A percentile compares a stretch with the other conserved stretches of the same genome.
These are phyloP conservation scores for Leptosphaerulina australis DNA, from an alignment of 2,329 filamentous ascomycete genomes.

Conservation along the genomic window DNA sequence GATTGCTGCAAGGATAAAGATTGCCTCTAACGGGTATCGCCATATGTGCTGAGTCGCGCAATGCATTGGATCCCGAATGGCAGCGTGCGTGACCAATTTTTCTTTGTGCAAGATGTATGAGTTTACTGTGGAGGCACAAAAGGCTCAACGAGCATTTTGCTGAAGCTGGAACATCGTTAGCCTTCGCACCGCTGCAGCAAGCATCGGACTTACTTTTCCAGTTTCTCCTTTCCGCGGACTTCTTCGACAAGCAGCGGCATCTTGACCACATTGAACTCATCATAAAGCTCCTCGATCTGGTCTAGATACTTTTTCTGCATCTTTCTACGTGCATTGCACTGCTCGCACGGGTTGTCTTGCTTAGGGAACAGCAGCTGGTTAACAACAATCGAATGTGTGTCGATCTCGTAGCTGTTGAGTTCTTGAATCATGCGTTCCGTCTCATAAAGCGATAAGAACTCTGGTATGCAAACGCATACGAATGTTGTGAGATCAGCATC, in stretches of 20 bases:
- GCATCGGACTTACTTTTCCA: constrained; percentile 67
- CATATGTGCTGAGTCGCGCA: constrained; percentile 19
- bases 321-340: constrained; percentile 91
- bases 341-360: constrained; percentile 82
- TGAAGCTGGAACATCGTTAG: constrained; percentile 61
- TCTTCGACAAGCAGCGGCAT: constrained; percentile 97
- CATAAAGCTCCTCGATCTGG: constrained; percentile 97
- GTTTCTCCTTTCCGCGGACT: constrained; percentile 89
- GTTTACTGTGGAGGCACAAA: constrained; percentile 67
- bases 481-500: constrained; percentile 94
- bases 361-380: constrained; percentile 97
- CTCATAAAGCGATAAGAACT: constrained; percentile 96
- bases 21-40: constrained; percentile 22
- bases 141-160: constrained; percentile 79
- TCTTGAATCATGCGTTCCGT: constrained; percentile 99
- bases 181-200: background rate
- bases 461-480: constrained; percentile 96
- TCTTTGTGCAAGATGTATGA: background rate
- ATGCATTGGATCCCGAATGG: background rate
- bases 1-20: constrained; percentile 11
- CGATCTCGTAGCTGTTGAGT: constrained; percentile 88
- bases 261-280: constrained; percentile 98
- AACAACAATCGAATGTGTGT: constrained; percentile 96
- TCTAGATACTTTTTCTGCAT: constrained; percentile 99
- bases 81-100: constrained; percentile 6